Evolutionary conservation across 495 filamentous ascomycete genomes (phyloP).

Genomic region (Oidiodendron maius): DNA sequence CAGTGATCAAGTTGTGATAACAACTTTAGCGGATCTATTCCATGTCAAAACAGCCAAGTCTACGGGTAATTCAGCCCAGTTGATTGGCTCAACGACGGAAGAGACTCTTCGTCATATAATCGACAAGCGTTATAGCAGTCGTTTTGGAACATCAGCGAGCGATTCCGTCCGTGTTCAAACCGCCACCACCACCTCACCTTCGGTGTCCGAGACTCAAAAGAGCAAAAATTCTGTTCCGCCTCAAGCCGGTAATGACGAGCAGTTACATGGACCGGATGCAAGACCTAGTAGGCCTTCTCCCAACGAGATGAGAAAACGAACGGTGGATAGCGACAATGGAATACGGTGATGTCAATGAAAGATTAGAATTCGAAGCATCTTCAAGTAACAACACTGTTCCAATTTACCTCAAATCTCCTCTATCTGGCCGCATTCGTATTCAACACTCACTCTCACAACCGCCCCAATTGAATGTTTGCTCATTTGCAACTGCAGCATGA

Average conservation of each 20-base stretch:
- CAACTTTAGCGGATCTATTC: slow-evolving; percentile 30
- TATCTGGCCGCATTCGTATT: no score
- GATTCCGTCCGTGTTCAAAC: neutral
- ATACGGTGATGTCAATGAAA: no score
- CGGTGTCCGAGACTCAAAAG: neutral
- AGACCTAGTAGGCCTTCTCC: slow-evolving; percentile 12
- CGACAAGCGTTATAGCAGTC: slow-evolving; percentile 27
- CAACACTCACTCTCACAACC: no score
- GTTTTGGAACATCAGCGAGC: slow-evolving; percentile 23
- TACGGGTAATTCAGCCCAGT: slow-evolving; percentile 22
- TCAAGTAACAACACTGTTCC: no score
- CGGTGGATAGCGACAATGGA: slow-evolving; percentile 14
- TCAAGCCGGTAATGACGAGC: slow-evolving; percentile 10
- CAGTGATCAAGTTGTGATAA: slow-evolving; percentile 32
- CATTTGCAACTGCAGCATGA: no score
- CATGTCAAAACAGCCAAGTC: slow-evolving; percentile 25
- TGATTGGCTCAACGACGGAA: slow-evolving; percentile 27
- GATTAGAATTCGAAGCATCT: no score
- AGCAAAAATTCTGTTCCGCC: slow-evolving; percentile 9
- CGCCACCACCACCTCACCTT: no score
- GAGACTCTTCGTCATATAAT: slow-evolving; percentile 23
- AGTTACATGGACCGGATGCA: slow-evolving; percentile 10
- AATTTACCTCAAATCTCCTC: no score
- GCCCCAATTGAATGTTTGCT: no score
- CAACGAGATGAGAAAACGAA: slow-evolving; percentile 21